A percentile compares a stretch with the other conserved stretches of the same genome.
Evolutionary conservation across 208 protist genomes (phyloP).

Genomic region (Histomonas meleagridis): DNA sequence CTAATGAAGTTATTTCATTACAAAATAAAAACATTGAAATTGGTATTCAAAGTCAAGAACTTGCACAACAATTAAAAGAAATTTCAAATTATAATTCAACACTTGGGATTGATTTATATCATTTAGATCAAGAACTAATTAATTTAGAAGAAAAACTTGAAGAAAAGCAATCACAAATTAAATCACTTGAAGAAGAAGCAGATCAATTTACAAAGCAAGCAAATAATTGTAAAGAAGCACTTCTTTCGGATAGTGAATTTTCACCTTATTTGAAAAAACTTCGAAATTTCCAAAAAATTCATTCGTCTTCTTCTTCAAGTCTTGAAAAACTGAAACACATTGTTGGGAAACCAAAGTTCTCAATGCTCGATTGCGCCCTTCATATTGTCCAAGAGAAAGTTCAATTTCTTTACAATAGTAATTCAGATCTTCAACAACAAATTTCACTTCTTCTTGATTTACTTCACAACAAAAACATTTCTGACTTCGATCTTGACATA

Average conservation of each 20-base stretch:
- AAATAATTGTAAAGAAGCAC: background rate
- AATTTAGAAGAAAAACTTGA: background rate
- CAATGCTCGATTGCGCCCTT: background rate
- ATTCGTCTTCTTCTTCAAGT: background rate
- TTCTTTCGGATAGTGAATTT: background rate
- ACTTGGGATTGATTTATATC: background rate
- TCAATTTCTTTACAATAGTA: background rate
- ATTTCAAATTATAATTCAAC: background rate
- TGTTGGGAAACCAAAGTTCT: background rate
- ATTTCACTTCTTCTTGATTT: too few relatives aligned
- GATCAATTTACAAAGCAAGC: background rate
- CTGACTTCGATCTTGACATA: too few relatives aligned
- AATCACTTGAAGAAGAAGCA: background rate
- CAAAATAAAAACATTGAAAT: background rate
- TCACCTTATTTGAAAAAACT: background rate
- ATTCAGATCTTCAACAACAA: slow-evolving; percentile 15
- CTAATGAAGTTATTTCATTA: background rate
- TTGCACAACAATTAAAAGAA: background rate
- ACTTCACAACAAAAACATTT: too few relatives aligned
- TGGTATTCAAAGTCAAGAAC: background rate
- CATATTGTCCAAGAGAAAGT: slow-evolving; percentile 1
- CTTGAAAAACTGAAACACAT: background rate
- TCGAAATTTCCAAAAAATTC: background rate
- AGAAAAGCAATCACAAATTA: background rate
- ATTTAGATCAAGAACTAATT: background rate